phyloP scores from a whole-genome alignment of 306 rosid genomes.

The Parietaria judaica region DNA sequence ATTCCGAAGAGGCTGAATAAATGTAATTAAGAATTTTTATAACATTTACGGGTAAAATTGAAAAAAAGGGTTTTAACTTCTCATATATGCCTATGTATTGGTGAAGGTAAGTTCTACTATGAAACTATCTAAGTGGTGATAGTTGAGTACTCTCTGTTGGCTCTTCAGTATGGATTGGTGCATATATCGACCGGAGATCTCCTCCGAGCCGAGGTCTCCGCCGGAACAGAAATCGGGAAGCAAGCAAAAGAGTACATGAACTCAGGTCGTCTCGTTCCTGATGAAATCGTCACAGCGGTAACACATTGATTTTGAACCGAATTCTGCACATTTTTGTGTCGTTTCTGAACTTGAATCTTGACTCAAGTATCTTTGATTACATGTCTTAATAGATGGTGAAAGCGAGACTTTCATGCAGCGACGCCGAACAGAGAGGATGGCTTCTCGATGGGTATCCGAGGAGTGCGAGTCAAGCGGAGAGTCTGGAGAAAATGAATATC shows the following conservation, averaged over 20 bases:
- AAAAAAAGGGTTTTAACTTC: too few relatives aligned
- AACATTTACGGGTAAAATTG: too few relatives aligned
- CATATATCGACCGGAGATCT: conserved; percentile 95
- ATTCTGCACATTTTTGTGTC: conserved; percentile 8
- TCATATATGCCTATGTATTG: too few relatives aligned
- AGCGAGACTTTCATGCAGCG: conserved; percentile 52
- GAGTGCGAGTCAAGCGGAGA: conserved; percentile 62
- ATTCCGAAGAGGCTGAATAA: too few relatives aligned
- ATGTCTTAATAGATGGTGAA: conserved; percentile 63
- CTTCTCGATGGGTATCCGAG: conserved; percentile 97
- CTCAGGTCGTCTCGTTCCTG: conserved; percentile 82
- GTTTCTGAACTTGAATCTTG: conserved; percentile 14
- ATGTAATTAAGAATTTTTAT: too few relatives aligned
- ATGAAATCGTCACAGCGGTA: conserved; percentile 88
- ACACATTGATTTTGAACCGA: background rate
- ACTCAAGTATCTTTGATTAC: background rate
- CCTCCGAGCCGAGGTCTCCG: conserved; percentile 73
- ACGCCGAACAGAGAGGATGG: conserved; percentile 78
- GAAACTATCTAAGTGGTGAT: conserved; percentile 1
- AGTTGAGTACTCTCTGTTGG: conserved; percentile 19
- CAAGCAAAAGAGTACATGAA: conserved; percentile 90
- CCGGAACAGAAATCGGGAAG: conserved; percentile 84
- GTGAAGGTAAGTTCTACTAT: background rate
- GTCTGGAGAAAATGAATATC: conserved; percentile 63
- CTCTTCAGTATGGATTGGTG: conserved; percentile 76